These are phyloP conservation scores for Pelargonium myrrhifolium DNA, from an alignment of 441 rosid genomes.

Conservation along the genomic window DNA sequence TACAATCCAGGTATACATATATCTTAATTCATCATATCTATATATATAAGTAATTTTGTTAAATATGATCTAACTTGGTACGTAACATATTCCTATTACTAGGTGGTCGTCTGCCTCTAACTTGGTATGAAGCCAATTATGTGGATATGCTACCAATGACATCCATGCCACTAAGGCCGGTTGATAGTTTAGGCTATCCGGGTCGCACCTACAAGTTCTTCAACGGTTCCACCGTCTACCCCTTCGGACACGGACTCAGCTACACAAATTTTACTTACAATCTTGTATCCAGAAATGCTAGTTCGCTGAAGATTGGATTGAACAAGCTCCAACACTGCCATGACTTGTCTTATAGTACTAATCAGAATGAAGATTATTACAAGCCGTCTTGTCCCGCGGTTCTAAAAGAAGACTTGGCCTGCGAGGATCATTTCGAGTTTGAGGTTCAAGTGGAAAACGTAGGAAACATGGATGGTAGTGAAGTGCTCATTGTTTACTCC, in stretches of 20 bases:
- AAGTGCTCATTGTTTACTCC: conserved; percentile 35
- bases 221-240: conserved; percentile 31
- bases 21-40: no score
- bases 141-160: conserved; percentile 32
- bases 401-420: not conserved
- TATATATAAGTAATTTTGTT: no score
- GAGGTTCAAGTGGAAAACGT: conserved; percentile 24
- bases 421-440: not conserved
- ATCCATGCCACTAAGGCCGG: conserved; percentile 33
- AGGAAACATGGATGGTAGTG: conserved; percentile 26
- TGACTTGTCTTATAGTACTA: conserved; percentile 9
- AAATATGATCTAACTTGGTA: no score
- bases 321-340: conserved; percentile 20
- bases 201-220: conserved; percentile 43
- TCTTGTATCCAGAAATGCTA: not conserved
- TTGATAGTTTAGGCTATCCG: conserved; percentile 26
- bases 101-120: no score
- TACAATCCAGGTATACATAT: conserved; percentile 56
- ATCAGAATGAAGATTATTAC: not conserved
- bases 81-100: no score
- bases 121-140: conserved; percentile 32
- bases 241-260: conserved; percentile 39
- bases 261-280: conserved; percentile 28
- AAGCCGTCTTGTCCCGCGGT: conserved; percentile 12
- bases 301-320: conserved; percentile 13